phyloP scores from a whole-genome alignment of 768 basidiomycete species.

The Mrakia blollopis region DNA sequence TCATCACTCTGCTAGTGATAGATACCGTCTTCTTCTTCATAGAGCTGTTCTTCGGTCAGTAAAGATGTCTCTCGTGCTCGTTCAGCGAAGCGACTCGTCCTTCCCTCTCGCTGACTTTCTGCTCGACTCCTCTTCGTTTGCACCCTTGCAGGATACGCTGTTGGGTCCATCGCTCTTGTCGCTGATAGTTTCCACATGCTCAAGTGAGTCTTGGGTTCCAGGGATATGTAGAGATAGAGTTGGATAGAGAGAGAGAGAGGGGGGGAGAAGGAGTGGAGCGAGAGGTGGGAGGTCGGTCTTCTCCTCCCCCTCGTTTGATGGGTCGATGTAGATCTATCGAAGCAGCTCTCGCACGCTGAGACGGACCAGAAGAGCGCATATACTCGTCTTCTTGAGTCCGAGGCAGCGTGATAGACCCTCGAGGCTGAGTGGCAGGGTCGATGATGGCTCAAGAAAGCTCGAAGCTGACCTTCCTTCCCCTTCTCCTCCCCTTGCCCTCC shows the following conservation, averaged over 20 bases:
- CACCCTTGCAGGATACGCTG: constrained; percentile 69
- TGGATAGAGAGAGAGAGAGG: neutral
- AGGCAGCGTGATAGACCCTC: neutral
- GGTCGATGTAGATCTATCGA: neutral
- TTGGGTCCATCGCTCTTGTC: constrained; percentile 88
- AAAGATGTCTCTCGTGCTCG: neutral
- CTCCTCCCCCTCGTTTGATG: no score
- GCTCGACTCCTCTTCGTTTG: constrained; percentile 34
- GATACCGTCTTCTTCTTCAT: constrained; percentile 60
- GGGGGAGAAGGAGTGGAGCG: neutral
- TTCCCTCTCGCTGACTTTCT: constrained; percentile 15
- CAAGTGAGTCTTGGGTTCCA: no score
- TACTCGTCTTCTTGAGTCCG: neutral
- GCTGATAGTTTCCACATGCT: constrained; percentile 88
- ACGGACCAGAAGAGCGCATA: no score
- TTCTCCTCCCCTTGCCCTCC: neutral
- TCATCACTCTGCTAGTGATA: constrained; percentile 63
- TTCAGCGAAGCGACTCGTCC: neutral
- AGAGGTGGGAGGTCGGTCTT: no score
- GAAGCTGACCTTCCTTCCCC: neutral
- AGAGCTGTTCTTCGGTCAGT: constrained; percentile 52
- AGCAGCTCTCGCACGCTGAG: neutral
- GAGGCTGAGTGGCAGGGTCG: neutral
- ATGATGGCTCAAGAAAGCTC: neutral
- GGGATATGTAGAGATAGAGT: no score